Evolutionary conservation across 2,329 filamentous ascomycete genomes (phyloP).

Genomic region (Akanthomyces lecanii): DNA sequence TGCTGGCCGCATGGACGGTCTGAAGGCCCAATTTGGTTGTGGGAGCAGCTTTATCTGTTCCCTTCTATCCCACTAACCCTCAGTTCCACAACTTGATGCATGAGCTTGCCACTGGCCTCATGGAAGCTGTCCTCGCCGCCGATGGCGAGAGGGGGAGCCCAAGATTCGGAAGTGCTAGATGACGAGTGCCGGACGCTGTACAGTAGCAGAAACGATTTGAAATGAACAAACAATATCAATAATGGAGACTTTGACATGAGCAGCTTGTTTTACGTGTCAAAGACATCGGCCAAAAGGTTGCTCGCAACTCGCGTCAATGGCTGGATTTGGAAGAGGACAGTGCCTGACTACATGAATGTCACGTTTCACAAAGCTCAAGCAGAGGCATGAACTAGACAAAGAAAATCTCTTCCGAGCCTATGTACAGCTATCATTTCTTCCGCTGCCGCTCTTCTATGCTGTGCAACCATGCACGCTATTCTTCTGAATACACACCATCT

Average conservation of each 20-base stretch:
- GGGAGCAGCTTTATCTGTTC: constrained; percentile 25
- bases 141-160: constrained; percentile 21
- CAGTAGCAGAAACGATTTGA: not conserved
- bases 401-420: constrained; percentile 27
- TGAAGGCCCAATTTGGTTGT: constrained; percentile 45
- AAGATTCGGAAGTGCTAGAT: constrained; percentile 20
- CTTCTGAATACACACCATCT: constrained; percentile 6
- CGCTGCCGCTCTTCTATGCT: constrained; percentile 16
- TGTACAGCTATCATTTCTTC: constrained; percentile 23
- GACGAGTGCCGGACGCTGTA: not conserved
- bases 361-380: constrained; percentile 17
- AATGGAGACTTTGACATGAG: not conserved
- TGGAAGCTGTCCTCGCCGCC: constrained; percentile 39
- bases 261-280: not conserved
- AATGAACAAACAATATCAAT: not conserved
- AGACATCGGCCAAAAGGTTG: not conserved
- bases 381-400: constrained; percentile 20
- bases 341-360: not conserved
- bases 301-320: not conserved
- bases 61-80: constrained; percentile 43
- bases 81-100: constrained; percentile 42
- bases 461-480: constrained; percentile 5
- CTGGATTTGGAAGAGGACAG: not conserved
- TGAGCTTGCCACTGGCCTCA: constrained; percentile 44
- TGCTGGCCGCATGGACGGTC: constrained; percentile 37